Evolutionary conservation across 768 basidiomycete species (phyloP), one percentile per base, ranked within the genome.

Genomic region (Clitopilus hobsonii): DNA sequence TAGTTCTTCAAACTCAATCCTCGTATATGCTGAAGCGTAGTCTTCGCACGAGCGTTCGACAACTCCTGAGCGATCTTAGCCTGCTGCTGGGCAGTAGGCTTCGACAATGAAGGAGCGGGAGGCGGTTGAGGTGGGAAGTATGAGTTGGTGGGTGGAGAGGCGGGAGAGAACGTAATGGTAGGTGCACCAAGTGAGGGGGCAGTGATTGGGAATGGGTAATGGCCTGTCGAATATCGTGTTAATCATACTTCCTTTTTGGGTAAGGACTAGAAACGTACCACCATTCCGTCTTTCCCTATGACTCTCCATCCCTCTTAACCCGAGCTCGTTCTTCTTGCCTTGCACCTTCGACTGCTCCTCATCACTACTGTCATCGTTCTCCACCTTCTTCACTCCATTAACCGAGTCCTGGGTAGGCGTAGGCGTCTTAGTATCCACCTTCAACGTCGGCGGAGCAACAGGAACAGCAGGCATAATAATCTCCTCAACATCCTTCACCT

Each of bases 1-100:
- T 82, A 82, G 65, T 81, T 82, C 58, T 68, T 69, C 55, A 81
- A 61, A 51, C 73, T 76, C 41, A 82, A 65, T 63, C 70, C 69
- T 55, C 67, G 69, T 20, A 76, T 57, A 30, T 72, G 57, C 26
- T 61, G 59, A 6, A 72, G 57, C 5, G 72, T 71, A 6, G 68
- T 70, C 57, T 74, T 69, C 0, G 73, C 65, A 16, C 69, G 49
- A 22, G 70, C 68, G 7, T 62, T 61, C 3, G 32, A 65, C 61
- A 14, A 45, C 51, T 23, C 52, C 16, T 4, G 47, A 49, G 16
- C 58, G 60, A 30, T 65, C 60, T 58, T 50, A 32, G 41, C 41
- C 41, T 56, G 53, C 14, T 20, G 56, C 27, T 45, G 53, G 11
- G 18, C 6, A 47, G 45, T 51, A 38, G 45, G 48, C 18, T 22